Conservation (phyloP, 2,329 filamentous ascomycete species). For the Xylaria sp. region DNA sequence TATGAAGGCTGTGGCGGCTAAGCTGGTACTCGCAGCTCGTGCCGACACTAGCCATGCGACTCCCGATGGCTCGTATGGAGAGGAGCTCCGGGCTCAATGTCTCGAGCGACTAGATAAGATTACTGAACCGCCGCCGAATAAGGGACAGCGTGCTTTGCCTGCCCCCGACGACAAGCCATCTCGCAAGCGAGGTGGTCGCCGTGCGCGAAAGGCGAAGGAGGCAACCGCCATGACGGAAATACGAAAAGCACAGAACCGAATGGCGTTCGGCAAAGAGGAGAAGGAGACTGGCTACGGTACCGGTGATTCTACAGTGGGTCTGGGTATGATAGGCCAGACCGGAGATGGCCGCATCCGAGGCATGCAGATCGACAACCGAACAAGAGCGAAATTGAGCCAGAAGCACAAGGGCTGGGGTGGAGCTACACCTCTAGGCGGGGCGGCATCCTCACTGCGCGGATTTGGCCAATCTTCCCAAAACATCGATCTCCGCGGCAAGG, state of each 20-base stretch:
- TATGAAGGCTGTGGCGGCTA: conserved; percentile 89
- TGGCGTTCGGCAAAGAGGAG: conserved; percentile 95
- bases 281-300: conserved; percentile 86
- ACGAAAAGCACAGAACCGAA: conserved; percentile 89
- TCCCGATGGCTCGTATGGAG: conserved; percentile 75
- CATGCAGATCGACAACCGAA: conserved; percentile 86
- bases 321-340: conserved; percentile 91
- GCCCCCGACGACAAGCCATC: conserved; percentile 93
- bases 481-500: conserved; percentile 69
- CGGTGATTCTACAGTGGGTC: conserved; percentile 75
- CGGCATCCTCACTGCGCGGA: conserved; percentile 75
- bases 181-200: conserved; percentile 82
- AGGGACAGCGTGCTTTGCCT: conserved; percentile 78
- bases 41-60: conserved; percentile 81
- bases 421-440: conserved; percentile 57
- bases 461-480: conserved; percentile 62
- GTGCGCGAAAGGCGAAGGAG: conserved; percentile 92
- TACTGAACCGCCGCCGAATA: conserved; percentile 84
- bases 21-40: conserved; percentile 87
- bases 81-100: conserved; percentile 75
- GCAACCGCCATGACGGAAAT: conserved; percentile 95
- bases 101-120: conserved; percentile 86
- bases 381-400: conserved; percentile 84
- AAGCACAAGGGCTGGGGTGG: conserved; percentile 95
- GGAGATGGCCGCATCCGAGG: conserved; percentile 86